Conservation (phyloP, 202 grass and related monocot genomes). For the Saccharum hybrid region DNA sequence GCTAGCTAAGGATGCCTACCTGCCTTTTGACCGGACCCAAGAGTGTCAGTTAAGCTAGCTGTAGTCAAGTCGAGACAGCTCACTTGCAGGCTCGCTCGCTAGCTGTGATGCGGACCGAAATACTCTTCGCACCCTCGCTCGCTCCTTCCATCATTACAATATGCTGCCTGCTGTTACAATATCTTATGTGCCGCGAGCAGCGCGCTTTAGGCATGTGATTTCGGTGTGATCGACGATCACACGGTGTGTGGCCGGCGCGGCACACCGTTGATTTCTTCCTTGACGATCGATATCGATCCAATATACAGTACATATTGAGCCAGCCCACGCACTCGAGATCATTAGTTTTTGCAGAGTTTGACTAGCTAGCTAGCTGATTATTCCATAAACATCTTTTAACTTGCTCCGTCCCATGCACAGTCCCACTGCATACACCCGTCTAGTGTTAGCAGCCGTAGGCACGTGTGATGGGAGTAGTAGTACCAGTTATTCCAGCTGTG, state of each 20-base stretch:
- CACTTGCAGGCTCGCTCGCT: constrained; percentile 31
- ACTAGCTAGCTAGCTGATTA: not conserved
- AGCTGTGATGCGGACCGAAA: constrained; percentile 41
- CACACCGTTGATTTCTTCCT: constrained; percentile 18
- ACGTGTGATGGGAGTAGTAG: no score
- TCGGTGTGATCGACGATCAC: constrained; percentile 38
- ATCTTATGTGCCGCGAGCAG: constrained; percentile 34
- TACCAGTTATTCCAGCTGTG: not conserved
- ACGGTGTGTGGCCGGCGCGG: constrained; percentile 19
- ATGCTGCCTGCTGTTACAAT: not conserved
- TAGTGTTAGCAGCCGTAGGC: no score
- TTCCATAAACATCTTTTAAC: not conserved
- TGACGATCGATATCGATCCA: not conserved
- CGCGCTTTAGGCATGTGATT: constrained; percentile 57
- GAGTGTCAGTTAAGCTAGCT: constrained; percentile 51
- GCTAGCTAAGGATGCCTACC: constrained; percentile 1
- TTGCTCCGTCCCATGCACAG: not conserved
- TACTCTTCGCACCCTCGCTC: not conserved
- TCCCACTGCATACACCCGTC: no score
- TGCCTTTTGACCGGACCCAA: constrained; percentile 48
- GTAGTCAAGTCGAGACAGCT: constrained; percentile 56
- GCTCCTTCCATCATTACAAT: not conserved
- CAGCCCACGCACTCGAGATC: constrained; percentile 22
- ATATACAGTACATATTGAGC: constrained; percentile 13
- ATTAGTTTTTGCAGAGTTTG: constrained; percentile 36